Evolutionary conservation across 805 yeast species (phyloP).

Genomic region (Wickerhamiella australiensis): DNA sequence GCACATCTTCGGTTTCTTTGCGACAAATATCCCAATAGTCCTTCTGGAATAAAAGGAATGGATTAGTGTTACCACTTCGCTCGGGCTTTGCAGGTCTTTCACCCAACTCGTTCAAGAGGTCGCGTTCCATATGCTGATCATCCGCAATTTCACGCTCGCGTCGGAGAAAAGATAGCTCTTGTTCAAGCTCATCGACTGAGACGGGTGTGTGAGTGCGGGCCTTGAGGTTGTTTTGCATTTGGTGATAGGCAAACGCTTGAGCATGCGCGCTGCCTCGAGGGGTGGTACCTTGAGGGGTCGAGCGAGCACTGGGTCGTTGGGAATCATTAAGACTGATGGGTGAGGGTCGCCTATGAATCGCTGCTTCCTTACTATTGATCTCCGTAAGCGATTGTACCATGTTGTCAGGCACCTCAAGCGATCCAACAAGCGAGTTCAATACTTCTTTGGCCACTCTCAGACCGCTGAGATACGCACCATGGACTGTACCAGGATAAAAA

Average conservation of each 20-base stretch:
- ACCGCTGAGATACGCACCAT: conserved; percentile 35
- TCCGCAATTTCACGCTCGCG: conserved; percentile 25
- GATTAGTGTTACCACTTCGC: conserved; percentile 30
- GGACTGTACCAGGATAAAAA: conserved; percentile 33
- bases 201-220: conserved; percentile 10
- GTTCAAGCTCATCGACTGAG: conserved; percentile 19
- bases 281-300: conserved; percentile 9
- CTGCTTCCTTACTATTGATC: background rate
- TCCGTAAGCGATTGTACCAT: conserved; percentile 19
- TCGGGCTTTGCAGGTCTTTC: conserved; percentile 31
- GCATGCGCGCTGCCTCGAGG: background rate
- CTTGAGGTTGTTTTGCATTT: background rate
- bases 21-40: conserved; percentile 33
- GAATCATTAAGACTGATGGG: conserved; percentile 5
- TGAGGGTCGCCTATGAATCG: conserved; percentile 1
- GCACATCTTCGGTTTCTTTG: conserved; percentile 27
- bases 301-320: conserved; percentile 1
- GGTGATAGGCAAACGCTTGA: background rate
- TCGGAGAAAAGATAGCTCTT: conserved; percentile 23
- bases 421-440: conserved; percentile 31
- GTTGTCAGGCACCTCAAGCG: conserved; percentile 31
- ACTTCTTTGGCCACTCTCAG: conserved; percentile 34
- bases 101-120: conserved; percentile 29
- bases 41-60: conserved; percentile 32
- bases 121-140: conserved; percentile 28